Percentiles rank a stretch among this genome's conserved stretches.
Conservation (phyloP, 257 asterid species). For the Penstemon newberryi region DNA sequence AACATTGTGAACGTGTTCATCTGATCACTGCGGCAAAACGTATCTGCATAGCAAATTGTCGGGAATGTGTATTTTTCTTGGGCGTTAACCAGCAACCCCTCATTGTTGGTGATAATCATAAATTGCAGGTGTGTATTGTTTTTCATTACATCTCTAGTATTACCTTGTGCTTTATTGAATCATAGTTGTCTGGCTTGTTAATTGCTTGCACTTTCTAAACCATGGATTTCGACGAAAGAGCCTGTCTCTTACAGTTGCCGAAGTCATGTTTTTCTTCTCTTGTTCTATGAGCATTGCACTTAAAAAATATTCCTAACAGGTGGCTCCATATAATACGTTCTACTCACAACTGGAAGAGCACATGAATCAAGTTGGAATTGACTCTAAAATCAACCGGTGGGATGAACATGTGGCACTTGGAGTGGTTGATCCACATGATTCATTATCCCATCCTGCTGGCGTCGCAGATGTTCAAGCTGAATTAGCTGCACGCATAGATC, state of each 20-base stretch:
- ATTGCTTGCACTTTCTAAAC: background rate
- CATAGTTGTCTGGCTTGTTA: slow-evolving; percentile 4
- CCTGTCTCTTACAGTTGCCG: slow-evolving; percentile 2
- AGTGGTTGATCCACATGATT: slow-evolving; percentile 91
- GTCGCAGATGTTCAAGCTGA: slow-evolving; percentile 90
- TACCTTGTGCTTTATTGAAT: slow-evolving; percentile 4
- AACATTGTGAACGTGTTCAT: slow-evolving; percentile 98
- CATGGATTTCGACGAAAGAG: background rate
- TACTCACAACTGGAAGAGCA: slow-evolving; percentile 82
- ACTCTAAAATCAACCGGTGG: slow-evolving; percentile 76
- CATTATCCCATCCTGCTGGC: slow-evolving; percentile 91
- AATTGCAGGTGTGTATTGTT: slow-evolving; percentile 69
- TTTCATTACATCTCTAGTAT: slow-evolving; percentile 21
- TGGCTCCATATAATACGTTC: slow-evolving; percentile 80
- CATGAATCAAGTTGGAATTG: slow-evolving; percentile 75
- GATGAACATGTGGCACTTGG: slow-evolving; percentile 83
- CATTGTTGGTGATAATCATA: slow-evolving; percentile 96
- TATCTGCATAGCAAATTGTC: slow-evolving; percentile 90
- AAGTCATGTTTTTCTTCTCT: slow-evolving; percentile 13
- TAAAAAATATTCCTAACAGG: slow-evolving; percentile 44
- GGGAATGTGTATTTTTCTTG: slow-evolving; percentile 89
- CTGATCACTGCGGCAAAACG: slow-evolving; percentile 87
- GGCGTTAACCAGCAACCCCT: slow-evolving; percentile 93
- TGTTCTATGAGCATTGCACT: slow-evolving; percentile 17
- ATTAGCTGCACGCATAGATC: slow-evolving; percentile 76